Base-by-base conservation (phyloP, 257 asterid genomes). In the Jaltomata sinuosa region DNA sequence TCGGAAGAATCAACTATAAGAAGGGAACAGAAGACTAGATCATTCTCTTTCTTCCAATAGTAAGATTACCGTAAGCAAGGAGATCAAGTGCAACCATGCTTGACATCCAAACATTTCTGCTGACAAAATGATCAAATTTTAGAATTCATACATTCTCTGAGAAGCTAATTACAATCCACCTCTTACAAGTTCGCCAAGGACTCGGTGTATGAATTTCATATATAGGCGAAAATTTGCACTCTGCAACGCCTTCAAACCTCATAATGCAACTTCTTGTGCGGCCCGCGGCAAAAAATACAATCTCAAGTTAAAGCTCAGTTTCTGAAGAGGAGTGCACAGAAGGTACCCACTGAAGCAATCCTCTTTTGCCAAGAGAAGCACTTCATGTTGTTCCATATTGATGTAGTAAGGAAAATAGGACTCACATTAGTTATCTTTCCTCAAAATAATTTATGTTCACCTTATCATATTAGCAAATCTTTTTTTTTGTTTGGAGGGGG, bases 171-270 rank as follows among this genome's bases (percentile, higher is more conserved):
- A 27, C 19, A 76, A 38, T 42, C 69, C 69, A 80, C 50, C 74
- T 68, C 57, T 57, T 29, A 4, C 49, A 74, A 16, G 59, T 74
- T 15, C 50, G 8, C 45, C 42, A 64, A 50, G 36, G 40, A 54
- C 53, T 25, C 81, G 10, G 31, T 45, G 53, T 38, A 49, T 64
- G 80, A 74, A 42, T 8, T 83, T 29, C 40, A 64, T 53, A 42
- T 34, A 76, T 31, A 16, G 45, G 55, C 84, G 42, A 77, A 62
- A 78, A 83, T 31, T 31, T n/a, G 32, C 45, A 64, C 59, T 84
- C 83, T 71, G 11, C 69, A 84, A 52, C 64, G 50, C 84, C 57
- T 79, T 76, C 82, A 87, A 81, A 81, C 84, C 83, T 61, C 84
- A 81, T 61, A 72, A 25, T 65, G 45, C 71, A 83, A 36, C 29